Conservation (phyloP, 495 filamentous ascomycete genomes). For the Glutinoglossum americanum region DNA sequence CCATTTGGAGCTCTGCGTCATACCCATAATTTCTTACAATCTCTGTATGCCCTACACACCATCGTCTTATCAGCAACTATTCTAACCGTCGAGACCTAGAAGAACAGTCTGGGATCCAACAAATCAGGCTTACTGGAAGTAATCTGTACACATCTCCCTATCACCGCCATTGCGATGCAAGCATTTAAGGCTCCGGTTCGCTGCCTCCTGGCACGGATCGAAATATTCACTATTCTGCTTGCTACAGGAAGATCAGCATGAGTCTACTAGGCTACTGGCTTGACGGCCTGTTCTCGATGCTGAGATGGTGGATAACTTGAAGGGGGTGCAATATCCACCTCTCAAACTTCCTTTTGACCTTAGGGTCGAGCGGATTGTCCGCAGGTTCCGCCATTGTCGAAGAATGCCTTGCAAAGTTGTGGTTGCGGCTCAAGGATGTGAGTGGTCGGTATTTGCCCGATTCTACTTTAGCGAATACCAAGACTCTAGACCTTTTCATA, state of each 20-base stretch:
- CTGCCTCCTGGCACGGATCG: slow-evolving; percentile 90
- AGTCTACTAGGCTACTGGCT: neutral
- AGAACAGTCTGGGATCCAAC: neutral
- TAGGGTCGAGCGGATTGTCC: neutral
- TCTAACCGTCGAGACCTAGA: neutral
- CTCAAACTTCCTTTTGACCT: neutral
- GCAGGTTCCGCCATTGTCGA: neutral
- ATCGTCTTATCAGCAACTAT: neutral
- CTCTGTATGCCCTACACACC: slow-evolving; percentile 55
- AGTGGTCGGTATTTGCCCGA: neutral
- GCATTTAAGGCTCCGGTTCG: slow-evolving; percentile 63
- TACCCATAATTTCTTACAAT: slow-evolving; percentile 90
- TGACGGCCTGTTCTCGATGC: neutral
- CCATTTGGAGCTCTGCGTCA: slow-evolving; percentile 10
- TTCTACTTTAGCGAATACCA: neutral
- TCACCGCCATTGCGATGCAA: slow-evolving; percentile 71
- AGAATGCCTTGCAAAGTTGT: neutral
- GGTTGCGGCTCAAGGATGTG: neutral
- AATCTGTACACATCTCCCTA: slow-evolving; percentile 71
- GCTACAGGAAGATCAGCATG: slow-evolving; percentile 21
- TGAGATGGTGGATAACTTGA: neutral
- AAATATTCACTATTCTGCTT: slow-evolving; percentile 71
- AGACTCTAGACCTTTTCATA: no score
- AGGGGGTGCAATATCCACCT: neutral
- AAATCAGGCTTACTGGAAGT: slow-evolving; percentile 54